These are phyloP conservation scores for Luzula sylvatica DNA, from an alignment of 176 grass and related monocot species.

Conservation along the genomic window DNA sequence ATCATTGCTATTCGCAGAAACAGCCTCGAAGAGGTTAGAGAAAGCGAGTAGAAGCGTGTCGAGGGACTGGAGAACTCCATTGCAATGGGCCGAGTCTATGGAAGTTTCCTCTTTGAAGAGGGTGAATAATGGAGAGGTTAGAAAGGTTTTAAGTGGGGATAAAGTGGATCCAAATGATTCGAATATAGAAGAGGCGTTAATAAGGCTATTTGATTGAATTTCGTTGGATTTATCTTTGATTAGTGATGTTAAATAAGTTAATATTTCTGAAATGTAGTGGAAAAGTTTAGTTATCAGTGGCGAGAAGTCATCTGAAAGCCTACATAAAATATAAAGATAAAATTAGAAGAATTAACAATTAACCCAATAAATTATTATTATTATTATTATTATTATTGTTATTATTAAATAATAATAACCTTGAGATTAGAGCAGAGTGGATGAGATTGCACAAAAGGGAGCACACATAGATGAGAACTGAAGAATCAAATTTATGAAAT, in stretches of 20 bases:
- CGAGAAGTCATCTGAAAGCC: slow-evolving; percentile 53
- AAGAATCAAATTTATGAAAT: slow-evolving; percentile 36
- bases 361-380: background rate
- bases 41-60: slow-evolving; percentile 59
- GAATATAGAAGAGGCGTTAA: slow-evolving; percentile 33
- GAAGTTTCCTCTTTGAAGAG: slow-evolving; percentile 24
- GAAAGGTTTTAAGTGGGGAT: slow-evolving; percentile 48
- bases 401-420: too few species aligned
- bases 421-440: slow-evolving; percentile 46
- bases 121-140: slow-evolving; percentile 57
- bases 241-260: slow-evolving; percentile 48
- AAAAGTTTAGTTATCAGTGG: slow-evolving; percentile 29
- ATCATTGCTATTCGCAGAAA: slow-evolving; percentile 43
- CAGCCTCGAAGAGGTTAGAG: slow-evolving; percentile 42
- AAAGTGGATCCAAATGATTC: slow-evolving; percentile 42
- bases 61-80: slow-evolving; percentile 32
- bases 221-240: slow-evolving; percentile 48
- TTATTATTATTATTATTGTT: slow-evolving; percentile 8
- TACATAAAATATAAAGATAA: slow-evolving; percentile 15
- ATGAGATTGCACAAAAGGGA: slow-evolving; percentile 74
- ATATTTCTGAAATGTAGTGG: slow-evolving; percentile 36
- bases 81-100: slow-evolving; percentile 31
- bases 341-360: background rate
- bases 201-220: slow-evolving; percentile 39
- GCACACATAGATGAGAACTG: slow-evolving; percentile 53